Percentiles rank a stretch among this genome's conserved stretches.
Conservation (phyloP, 345 rosid species). For the Acer yangbiense region DNA sequence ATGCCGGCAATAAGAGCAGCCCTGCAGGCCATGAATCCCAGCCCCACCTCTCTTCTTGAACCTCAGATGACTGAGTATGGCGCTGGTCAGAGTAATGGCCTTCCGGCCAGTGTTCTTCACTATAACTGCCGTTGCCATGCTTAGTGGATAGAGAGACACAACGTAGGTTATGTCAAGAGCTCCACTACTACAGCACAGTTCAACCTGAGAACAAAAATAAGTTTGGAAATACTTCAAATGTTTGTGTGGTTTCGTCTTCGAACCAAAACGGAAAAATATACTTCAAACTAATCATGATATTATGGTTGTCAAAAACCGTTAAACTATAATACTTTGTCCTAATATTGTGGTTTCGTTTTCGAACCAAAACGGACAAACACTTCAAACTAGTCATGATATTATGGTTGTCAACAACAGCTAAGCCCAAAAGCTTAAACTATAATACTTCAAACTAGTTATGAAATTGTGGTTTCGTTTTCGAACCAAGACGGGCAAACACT, state of each 20-base stretch:
- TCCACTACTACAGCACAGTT: slow-evolving; percentile 63
- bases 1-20: slow-evolving; percentile 61
- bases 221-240: not conserved
- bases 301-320: not conserved
- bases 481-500: too few relatives aligned
- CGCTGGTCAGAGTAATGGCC: slow-evolving; percentile 61
- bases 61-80: slow-evolving; percentile 71
- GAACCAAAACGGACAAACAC: too few relatives aligned
- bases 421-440: too few relatives aligned
- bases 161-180: slow-evolving; percentile 62
- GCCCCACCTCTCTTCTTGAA: slow-evolving; percentile 59
- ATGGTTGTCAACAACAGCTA: too few relatives aligned
- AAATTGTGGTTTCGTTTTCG: too few relatives aligned
- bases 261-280: too few relatives aligned
- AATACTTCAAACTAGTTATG: too few relatives aligned
- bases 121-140: slow-evolving; percentile 76
- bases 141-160: slow-evolving; percentile 68
- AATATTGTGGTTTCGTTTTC: too few relatives aligned
- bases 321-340: not conserved
- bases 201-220: slow-evolving; percentile 53
- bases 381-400: too few relatives aligned
- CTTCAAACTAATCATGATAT: not conserved
- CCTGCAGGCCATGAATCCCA: slow-evolving; percentile 63
- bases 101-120: slow-evolving; percentile 72
- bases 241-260: not conserved